phyloP scores from a whole-genome alignment of 179 eudicot genomes.

The Camellia oleifera region DNA sequence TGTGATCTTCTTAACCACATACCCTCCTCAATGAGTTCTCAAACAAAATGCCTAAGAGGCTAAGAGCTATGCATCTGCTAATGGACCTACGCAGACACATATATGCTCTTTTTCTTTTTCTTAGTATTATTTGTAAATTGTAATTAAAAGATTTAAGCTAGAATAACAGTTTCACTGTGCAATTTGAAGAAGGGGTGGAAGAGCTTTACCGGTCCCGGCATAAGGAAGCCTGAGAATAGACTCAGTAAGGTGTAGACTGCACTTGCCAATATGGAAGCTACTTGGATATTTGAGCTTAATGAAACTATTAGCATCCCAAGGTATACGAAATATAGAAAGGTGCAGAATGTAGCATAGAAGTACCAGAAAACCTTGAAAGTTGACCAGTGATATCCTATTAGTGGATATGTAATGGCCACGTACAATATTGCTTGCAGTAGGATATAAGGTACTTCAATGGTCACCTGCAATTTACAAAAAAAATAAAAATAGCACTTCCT shows the following conservation, averaged over 20 bases:
- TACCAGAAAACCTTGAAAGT: conserved; percentile 53
- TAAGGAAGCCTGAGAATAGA: conserved; percentile 46
- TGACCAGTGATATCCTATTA: conserved; percentile 46
- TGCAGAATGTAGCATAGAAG: conserved; percentile 44
- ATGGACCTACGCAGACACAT: neutral
- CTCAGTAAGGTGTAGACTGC: conserved; percentile 38
- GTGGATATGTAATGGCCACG: conserved; percentile 43
- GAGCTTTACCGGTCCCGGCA: conserved; percentile 45
- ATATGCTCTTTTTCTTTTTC: neutral
- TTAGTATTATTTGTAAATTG: neutral
- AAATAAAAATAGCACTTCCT: neutral
- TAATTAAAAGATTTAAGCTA: neutral
- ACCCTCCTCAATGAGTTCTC: too few relatives aligned
- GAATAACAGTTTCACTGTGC: neutral
- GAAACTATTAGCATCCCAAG: conserved; percentile 54
- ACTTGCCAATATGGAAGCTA: conserved; percentile 38
- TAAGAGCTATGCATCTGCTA: neutral
- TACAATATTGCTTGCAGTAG: conserved; percentile 31
- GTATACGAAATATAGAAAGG: conserved; percentile 38
- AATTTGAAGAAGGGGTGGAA: neutral
- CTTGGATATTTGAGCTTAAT: conserved; percentile 37
- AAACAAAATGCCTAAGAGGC: too few relatives aligned
- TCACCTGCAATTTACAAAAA: conserved; percentile 28
- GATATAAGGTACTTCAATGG: conserved; percentile 50
- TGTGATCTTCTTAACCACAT: neutral